Evolutionary conservation across 2,329 filamentous ascomycete genomes (phyloP), one percentile per base, ranked within the genome.

Genomic region (Bipolaris victoriae): DNA sequence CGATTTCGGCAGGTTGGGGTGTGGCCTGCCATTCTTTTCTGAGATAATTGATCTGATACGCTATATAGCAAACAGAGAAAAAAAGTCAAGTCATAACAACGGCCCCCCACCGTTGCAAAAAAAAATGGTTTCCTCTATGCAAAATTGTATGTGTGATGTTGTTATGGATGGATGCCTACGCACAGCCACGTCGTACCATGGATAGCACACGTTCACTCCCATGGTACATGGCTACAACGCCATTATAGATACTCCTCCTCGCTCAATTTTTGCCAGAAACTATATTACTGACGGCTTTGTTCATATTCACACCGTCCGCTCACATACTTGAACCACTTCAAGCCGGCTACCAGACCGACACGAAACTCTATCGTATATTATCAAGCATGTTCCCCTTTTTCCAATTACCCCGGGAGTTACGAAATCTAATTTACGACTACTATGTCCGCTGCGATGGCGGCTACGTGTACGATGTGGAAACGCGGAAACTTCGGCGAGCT

Each of bases 351-450:
- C 16, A 39, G 16, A 10, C 37, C 37, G 9, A 20, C 16, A 16
- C 9, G 16, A 20, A 15, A 20, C 16, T 20, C 11, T 18, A 20
- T 39, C 16, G 10, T 39, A 18, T 16, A 3, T 37, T n/a, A 11
- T 20, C 7, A 10, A 39, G 7, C 16, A 39, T 39, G 37, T 39
- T 7, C 37, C 37, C 16, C 5, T 35, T 47, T 4, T 47, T 46
- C 15, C 26, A n/a, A 46, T 39, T 64, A 6, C 60, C 60, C 2
- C 52, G 57, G 15, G 62, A 64, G 33, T 20, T 64, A 10, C 59
- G 57, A 5, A 36, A 64, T 41, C 31, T 36, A 2, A 52, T 64
- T 13, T 64, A 64, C 37, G 33, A 40, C 3, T 37, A 55, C 36
- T 64, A 65, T 40, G 2, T 62, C 11, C 5, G 22, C 7, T 29